Percentiles rank a stretch among this genome's conserved stretches.
Conservation (phyloP, 2,329 filamentous ascomycete genomes). For the Botryosphaeria dothidea region DNA sequence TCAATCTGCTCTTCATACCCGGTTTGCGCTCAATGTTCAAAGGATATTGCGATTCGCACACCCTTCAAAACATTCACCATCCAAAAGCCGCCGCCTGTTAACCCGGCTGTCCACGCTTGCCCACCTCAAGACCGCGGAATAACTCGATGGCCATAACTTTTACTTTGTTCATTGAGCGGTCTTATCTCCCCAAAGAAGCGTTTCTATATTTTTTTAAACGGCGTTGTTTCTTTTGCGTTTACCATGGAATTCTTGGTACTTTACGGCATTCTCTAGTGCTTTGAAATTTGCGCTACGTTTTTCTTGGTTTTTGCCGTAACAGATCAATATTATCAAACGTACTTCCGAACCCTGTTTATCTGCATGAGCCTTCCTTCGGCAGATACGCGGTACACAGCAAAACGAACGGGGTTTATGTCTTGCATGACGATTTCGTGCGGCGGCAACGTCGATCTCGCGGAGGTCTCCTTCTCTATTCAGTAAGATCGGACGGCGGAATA, state of each 20-base stretch:
- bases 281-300: not conserved
- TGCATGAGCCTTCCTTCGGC: too few relatives aligned
- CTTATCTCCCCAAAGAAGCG: too few relatives aligned
- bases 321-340: not conserved
- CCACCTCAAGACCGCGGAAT: too few relatives aligned
- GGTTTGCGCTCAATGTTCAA: slow-evolving; percentile 14
- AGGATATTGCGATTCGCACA: slow-evolving; percentile 41
- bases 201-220: too few relatives aligned
- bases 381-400: not conserved
- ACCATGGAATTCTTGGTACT: not conserved
- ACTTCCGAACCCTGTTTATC: not conserved
- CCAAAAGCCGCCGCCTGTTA: not conserved
- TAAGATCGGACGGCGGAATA: not conserved
- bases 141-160: too few relatives aligned
- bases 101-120: not conserved
- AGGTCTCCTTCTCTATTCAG: not conserved
- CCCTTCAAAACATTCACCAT: not conserved
- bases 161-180: too few relatives aligned
- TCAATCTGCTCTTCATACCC: slow-evolving; percentile 48
- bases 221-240: too few relatives aligned
- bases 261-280: not conserved
- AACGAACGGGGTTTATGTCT: not conserved
- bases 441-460: not conserved
- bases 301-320: not conserved
- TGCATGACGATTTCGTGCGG: not conserved